Conservation (phyloP, 2,329 filamentous ascomycete genomes). For the Neurospora crassa region DNA sequence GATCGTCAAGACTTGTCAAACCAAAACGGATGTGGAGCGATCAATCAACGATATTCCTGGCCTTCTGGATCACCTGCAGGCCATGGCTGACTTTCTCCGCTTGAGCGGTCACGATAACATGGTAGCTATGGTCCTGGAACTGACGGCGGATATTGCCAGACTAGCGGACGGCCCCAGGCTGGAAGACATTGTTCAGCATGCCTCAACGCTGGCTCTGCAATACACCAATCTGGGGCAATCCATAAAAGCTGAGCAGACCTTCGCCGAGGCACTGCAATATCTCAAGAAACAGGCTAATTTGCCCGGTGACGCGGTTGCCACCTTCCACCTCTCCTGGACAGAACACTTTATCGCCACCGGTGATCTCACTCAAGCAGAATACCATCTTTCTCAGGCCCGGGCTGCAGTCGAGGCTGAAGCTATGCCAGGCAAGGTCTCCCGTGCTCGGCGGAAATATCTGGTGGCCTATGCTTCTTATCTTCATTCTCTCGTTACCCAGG, state of each 20-base stretch:
- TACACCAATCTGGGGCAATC: constrained; percentile 45
- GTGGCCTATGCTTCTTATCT: constrained; percentile 53
- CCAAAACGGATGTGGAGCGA: constrained; percentile 31
- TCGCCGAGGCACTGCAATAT: constrained; percentile 49
- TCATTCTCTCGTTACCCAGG: constrained; percentile 56
- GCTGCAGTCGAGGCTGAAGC: constrained; percentile 23
- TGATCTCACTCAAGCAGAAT: constrained; percentile 50
- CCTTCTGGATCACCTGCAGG: constrained; percentile 39
- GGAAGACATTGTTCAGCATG: constrained; percentile 35
- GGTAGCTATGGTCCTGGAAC: constrained; percentile 36
- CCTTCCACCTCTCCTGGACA: constrained; percentile 60
- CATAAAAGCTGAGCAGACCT: constrained; percentile 36
- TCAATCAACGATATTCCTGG: constrained; percentile 40
- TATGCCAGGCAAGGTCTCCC: constrained; percentile 9
- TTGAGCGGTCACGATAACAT: constrained; percentile 40
- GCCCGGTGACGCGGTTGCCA: constrained; percentile 32
- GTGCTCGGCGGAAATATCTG: constrained; percentile 35
- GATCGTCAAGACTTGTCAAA: constrained; percentile 29
- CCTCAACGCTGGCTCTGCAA: constrained; percentile 40
- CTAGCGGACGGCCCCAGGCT: constrained; percentile 21
- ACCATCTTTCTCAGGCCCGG: constrained; percentile 31
- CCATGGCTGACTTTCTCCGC: constrained; percentile 40
- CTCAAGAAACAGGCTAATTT: constrained; percentile 28
- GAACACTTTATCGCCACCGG: constrained; percentile 65
- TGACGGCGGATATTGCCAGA: constrained; percentile 34